Percentiles rank a stretch among this genome's conserved stretches.
Conservation (phyloP, 192 early-diverging fungal genomes). For the Gaertneriomyces semiglobifer region DNA sequence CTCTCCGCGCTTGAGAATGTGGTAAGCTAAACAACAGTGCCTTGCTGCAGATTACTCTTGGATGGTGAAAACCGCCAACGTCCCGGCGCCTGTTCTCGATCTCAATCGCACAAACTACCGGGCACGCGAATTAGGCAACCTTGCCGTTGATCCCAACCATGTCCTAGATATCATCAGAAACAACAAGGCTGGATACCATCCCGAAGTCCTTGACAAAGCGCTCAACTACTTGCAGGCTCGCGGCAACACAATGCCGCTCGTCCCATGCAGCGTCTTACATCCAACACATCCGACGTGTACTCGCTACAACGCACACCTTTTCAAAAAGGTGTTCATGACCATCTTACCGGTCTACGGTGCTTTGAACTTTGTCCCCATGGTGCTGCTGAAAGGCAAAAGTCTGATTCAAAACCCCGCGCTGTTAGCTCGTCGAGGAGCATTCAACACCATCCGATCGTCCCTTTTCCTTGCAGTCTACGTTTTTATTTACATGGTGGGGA, state of each 20-base stretch:
- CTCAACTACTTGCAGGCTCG: slow-evolving; percentile 22
- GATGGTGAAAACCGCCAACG: slow-evolving; percentile 62
- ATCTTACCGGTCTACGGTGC: slow-evolving; percentile 64
- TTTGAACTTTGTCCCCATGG: slow-evolving; percentile 70
- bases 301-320: slow-evolving; percentile 25
- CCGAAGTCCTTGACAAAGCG: neutral
- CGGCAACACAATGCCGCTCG: slow-evolving; percentile 29
- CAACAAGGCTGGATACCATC: slow-evolving; percentile 1
- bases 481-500: slow-evolving; percentile 60
- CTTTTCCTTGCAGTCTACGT: slow-evolving; percentile 66
- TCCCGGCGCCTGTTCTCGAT: slow-evolving; percentile 50
- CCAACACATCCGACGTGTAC: slow-evolving; percentile 24
- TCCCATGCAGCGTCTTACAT: slow-evolving; percentile 58
- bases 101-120: slow-evolving; percentile 55
- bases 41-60: slow-evolving; percentile 29
- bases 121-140: slow-evolving; percentile 1
- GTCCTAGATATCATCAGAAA: neutral
- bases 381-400: slow-evolving; percentile 56
- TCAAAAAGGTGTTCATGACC: slow-evolving; percentile 37
- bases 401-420: slow-evolving; percentile 43
- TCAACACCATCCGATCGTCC: slow-evolving; percentile 51
- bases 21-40: neutral
- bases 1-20: neutral
- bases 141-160: neutral
- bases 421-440: neutral